A percentile compares a stretch with the other conserved stretches of the same genome.
Conservation (phyloP, 2,329 filamentous ascomycete species). For the Cylindrodendrum hubeiense region DNA sequence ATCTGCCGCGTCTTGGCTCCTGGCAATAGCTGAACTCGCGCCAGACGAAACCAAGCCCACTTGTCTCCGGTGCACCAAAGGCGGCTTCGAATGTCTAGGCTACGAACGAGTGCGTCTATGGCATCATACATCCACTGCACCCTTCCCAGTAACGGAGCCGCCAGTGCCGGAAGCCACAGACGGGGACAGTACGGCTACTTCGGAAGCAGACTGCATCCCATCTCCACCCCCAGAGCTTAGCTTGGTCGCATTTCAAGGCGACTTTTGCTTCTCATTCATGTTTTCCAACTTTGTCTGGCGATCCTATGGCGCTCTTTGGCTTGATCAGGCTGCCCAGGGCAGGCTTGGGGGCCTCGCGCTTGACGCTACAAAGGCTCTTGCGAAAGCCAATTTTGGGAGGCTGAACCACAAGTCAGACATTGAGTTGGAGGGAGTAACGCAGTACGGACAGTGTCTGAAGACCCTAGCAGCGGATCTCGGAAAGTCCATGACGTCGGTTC, state of each 20-base stretch:
- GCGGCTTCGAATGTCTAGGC: slow-evolving; percentile 22
- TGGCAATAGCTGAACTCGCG: neutral
- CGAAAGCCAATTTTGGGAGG: slow-evolving; percentile 24
- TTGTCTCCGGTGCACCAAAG: slow-evolving; percentile 24
- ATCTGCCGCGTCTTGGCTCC: neutral
- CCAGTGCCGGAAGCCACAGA: neutral
- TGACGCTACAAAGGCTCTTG: slow-evolving; percentile 25
- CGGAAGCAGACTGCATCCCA: neutral
- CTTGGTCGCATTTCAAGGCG: slow-evolving; percentile 32
- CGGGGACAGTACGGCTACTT: neutral
- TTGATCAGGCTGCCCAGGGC: slow-evolving; percentile 31
- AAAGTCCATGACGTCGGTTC: neutral
- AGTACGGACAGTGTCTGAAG: slow-evolving; percentile 24
- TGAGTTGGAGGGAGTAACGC: slow-evolving; percentile 15
- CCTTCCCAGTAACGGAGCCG: neutral
- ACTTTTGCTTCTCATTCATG: slow-evolving; percentile 36
- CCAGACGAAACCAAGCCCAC: slow-evolving; percentile 24
- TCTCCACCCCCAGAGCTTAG: slow-evolving; percentile 33
- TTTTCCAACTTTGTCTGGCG: slow-evolving; percentile 37
- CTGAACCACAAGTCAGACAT: slow-evolving; percentile 17
- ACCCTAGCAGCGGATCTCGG: slow-evolving; percentile 15
- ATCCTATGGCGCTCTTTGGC: slow-evolving; percentile 30
- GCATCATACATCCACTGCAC: slow-evolving; percentile 24
- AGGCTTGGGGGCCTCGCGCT: slow-evolving; percentile 28
- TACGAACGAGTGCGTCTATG: slow-evolving; percentile 22